These are phyloP conservation scores for Diaporthe ilicicola DNA, from an alignment of 2,329 filamentous ascomycete species.

Conservation along the genomic window DNA sequence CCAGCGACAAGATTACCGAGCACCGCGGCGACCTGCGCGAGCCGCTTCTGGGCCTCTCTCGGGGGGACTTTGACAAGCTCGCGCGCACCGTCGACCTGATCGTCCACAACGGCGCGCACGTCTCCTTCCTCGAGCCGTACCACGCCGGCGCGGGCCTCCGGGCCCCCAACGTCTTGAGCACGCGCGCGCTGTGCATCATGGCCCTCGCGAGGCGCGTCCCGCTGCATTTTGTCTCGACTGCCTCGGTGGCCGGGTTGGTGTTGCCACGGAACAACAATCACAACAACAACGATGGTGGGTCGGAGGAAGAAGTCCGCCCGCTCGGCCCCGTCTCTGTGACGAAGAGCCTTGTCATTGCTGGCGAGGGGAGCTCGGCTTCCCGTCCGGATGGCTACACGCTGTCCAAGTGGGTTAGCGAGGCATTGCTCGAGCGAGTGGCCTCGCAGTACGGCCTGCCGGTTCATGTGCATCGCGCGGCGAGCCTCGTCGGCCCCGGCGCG, in stretches of 20 bases:
- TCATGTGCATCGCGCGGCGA: slow-evolving; percentile 1
- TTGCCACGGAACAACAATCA: no score
- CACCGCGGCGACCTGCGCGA: slow-evolving; percentile 39
- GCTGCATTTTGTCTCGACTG: slow-evolving; percentile 43
- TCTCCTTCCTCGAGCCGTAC: slow-evolving; percentile 49
- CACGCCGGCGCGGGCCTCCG: slow-evolving; percentile 40
- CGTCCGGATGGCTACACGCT: slow-evolving; percentile 43
- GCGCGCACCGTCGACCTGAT: slow-evolving; percentile 44
- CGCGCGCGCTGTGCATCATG: slow-evolving; percentile 44
- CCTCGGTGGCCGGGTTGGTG: slow-evolving; percentile 11
- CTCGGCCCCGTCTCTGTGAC: not conserved
- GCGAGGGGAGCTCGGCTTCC: no score
- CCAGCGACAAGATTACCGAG: slow-evolving; percentile 27
- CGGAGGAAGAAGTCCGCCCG: no score
- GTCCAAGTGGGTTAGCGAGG: slow-evolving; percentile 46
- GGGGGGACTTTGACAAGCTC: slow-evolving; percentile 18
- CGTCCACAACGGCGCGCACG: slow-evolving; percentile 60
- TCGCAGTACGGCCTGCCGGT: not conserved
- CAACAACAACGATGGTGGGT: not conserved
- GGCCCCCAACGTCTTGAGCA: slow-evolving; percentile 46
- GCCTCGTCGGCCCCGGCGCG: not conserved
- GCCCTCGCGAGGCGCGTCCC: slow-evolving; percentile 36
- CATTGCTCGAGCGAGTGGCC: slow-evolving; percentile 38
- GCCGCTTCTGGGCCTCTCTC: slow-evolving; percentile 36
- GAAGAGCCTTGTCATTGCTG: not conserved